phyloP scores from a whole-genome alignment of 352 stramenopile genomes.

The Phytopythium boreale region DNA sequence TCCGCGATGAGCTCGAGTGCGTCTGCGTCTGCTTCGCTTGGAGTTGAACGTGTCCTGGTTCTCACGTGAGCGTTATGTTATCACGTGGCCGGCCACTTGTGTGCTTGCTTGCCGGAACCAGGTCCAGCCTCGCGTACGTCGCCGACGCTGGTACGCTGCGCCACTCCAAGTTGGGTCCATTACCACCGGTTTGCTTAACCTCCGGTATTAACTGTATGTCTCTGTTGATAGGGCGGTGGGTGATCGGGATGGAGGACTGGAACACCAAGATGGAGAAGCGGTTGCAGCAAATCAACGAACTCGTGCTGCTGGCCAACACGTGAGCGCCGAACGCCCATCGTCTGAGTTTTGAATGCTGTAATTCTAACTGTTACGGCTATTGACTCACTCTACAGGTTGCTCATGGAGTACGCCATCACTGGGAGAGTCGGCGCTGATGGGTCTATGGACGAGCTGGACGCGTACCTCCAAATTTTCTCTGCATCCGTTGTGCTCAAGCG shows the following conservation, averaged over 20 bases:
- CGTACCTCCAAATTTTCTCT: conserved; percentile 61
- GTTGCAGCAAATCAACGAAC: conserved; percentile 72
- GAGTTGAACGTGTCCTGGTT: background rate
- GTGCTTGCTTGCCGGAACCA: conserved; percentile 8
- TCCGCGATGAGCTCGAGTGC: conserved; percentile 80
- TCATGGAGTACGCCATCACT: conserved; percentile 71
- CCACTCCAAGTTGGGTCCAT: background rate
- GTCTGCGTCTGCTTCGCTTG: conserved; percentile 7
- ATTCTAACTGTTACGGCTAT: too few species aligned
- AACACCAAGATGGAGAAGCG: conserved; percentile 88
- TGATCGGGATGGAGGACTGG: conserved; percentile 82
- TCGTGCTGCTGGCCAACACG: conserved; percentile 77
- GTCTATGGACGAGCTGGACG: conserved; percentile 55
- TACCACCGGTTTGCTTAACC: background rate
- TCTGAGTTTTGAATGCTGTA: background rate
- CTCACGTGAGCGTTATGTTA: background rate
- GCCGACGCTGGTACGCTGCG: conserved; percentile 37
- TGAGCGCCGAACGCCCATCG: conserved; percentile 6
- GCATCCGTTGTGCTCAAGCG: conserved; percentile 66
- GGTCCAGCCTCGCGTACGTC: conserved; percentile 67
- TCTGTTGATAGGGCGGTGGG: conserved; percentile 47
- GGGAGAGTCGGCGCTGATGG: conserved; percentile 51
- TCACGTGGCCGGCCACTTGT: too few species aligned
- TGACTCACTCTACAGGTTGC: conserved; percentile 34
- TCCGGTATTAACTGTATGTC: background rate